These are phyloP conservation scores for Glonium stellatum DNA, from an alignment of 495 filamentous ascomycete genomes.

Conservation along the genomic window DNA sequence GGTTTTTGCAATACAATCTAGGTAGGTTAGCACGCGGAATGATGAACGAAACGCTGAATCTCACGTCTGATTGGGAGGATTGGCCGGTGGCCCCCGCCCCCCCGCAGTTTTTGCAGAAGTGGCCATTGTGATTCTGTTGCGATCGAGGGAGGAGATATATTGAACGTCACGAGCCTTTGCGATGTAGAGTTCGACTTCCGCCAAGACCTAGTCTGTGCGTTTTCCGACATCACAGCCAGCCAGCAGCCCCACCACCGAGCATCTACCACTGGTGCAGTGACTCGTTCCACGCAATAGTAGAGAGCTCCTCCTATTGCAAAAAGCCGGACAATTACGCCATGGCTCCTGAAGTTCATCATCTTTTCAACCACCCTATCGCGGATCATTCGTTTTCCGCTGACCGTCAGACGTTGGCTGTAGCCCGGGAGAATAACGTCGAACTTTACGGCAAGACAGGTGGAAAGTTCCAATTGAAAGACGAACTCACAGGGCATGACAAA, in stretches of 20 bases:
- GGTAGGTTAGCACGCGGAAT: slow-evolving; percentile 7
- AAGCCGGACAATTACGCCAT: slow-evolving; percentile 44
- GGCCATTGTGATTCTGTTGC: not conserved
- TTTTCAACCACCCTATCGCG: slow-evolving; percentile 92
- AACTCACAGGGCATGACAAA: slow-evolving; percentile 94
- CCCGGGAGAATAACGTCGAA: slow-evolving; percentile 85
- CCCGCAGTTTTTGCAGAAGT: not conserved
- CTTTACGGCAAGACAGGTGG: slow-evolving; percentile 69
- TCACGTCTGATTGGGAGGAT: slow-evolving; percentile 66
- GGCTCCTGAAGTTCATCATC: slow-evolving; percentile 86
- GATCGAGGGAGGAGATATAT: too few relatives aligned
- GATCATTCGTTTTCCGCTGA: slow-evolving; percentile 98
- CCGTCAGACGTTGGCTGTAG: slow-evolving; percentile 79
- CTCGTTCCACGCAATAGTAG: slow-evolving; percentile 66
- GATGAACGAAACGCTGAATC: slow-evolving; percentile 30
- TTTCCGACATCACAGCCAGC: not conserved
- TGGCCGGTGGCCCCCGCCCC: not conserved
- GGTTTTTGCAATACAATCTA: slow-evolving; percentile 80
- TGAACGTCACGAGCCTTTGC: too few relatives aligned
- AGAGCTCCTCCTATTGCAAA: slow-evolving; percentile 95
- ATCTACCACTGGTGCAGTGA: slow-evolving; percentile 21
- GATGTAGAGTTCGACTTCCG: not conserved
- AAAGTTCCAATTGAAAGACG: slow-evolving; percentile 78
- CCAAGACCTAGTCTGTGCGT: not conserved
- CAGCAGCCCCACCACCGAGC: not conserved